These are phyloP conservation scores for Cryphonectria parasitica DNA, from an alignment of 2,329 filamentous ascomycete genomes.

Conservation along the genomic window DNA sequence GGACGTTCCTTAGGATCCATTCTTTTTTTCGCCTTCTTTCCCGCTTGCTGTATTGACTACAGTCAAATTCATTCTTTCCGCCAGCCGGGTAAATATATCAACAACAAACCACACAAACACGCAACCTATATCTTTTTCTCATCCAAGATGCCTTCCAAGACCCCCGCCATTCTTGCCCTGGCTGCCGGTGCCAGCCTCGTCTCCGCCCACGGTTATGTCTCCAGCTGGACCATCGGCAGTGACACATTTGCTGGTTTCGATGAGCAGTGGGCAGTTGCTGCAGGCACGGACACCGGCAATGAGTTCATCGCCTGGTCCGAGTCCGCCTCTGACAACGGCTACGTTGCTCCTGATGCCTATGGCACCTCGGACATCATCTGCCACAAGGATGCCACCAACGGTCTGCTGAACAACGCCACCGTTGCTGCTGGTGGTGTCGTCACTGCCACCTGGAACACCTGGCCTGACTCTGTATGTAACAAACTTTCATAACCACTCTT, in stretches of 20 bases:
- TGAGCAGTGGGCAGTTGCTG: slow-evolving; percentile 25
- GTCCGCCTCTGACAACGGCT: slow-evolving; percentile 28
- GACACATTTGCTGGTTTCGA: slow-evolving; percentile 35
- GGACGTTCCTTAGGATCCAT: slow-evolving; percentile 24
- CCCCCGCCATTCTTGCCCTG: slow-evolving; percentile 23
- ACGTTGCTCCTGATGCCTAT: slow-evolving; percentile 19
- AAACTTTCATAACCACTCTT: too few species aligned
- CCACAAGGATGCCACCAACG: slow-evolving; percentile 29
- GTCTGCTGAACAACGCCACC: slow-evolving; percentile 30
- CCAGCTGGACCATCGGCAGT: slow-evolving; percentile 37
- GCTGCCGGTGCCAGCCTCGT: slow-evolving; percentile 32
- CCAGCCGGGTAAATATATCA: slow-evolving; percentile 20
- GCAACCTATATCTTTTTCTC: background rate
- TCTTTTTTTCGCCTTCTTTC: slow-evolving; percentile 13
- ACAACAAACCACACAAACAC: slow-evolving; percentile 7
- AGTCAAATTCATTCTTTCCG: slow-evolving; percentile 27
- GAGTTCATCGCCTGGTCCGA: slow-evolving; percentile 29
- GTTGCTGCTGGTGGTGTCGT: slow-evolving; percentile 30
- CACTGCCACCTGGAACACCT: slow-evolving; percentile 35
- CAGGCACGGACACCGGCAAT: slow-evolving; percentile 25
- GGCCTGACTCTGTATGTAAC: slow-evolving; percentile 34
- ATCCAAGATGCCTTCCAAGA: slow-evolving; percentile 26
- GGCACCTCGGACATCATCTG: slow-evolving; percentile 28
- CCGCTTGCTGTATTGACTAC: slow-evolving; percentile 29
- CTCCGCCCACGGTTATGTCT: slow-evolving; percentile 39